phyloP scores from a whole-genome alignment of 192 early-diverging fungal species.

The Coemansia sp. region DNA sequence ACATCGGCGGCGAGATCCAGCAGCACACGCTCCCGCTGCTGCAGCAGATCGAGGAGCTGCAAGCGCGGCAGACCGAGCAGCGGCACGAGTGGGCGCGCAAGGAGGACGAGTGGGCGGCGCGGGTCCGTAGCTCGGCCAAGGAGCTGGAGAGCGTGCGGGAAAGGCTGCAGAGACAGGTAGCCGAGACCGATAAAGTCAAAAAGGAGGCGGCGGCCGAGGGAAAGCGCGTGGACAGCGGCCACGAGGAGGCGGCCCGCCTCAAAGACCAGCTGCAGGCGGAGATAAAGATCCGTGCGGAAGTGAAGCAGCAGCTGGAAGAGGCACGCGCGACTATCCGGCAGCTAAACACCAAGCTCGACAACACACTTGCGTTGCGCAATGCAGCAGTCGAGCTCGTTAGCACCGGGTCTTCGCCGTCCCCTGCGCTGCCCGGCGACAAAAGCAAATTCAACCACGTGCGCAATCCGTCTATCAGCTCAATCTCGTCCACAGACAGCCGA shows the following conservation, averaged over 20 bases:
- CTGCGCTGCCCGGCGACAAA: neutral
- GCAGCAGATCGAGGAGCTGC: constrained; percentile 51
- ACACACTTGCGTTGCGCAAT: constrained; percentile 6
- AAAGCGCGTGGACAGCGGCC: constrained; percentile 8
- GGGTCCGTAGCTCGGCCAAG: constrained; percentile 15
- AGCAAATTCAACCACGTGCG: constrained; percentile 15
- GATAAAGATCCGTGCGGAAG: constrained; percentile 32
- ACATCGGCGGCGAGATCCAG: constrained; percentile 32
- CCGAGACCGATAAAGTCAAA: constrained; percentile 1
- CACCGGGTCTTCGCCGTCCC: neutral
- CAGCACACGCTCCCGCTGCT: constrained; percentile 48
- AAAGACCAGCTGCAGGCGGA: constrained; percentile 63
- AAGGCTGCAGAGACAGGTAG: constrained; percentile 12
- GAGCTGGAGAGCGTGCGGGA: constrained; percentile 8
- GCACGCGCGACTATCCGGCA: constrained; percentile 19
- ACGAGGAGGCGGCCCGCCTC: constrained; percentile 46
- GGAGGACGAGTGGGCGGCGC: constrained; percentile 22
- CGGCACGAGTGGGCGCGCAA: constrained; percentile 29
- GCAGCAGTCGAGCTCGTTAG: neutral
- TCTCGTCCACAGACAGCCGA: constrained; percentile 33
- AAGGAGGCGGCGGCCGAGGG: constrained; percentile 5
- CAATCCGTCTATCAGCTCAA: constrained; percentile 24
- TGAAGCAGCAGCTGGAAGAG: constrained; percentile 46
- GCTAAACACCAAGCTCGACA: constrained; percentile 21
- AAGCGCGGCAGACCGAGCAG: constrained; percentile 30